Evolutionary conservation across 768 basidiomycete species (phyloP).

Genomic region (Suillus weaverae): DNA sequence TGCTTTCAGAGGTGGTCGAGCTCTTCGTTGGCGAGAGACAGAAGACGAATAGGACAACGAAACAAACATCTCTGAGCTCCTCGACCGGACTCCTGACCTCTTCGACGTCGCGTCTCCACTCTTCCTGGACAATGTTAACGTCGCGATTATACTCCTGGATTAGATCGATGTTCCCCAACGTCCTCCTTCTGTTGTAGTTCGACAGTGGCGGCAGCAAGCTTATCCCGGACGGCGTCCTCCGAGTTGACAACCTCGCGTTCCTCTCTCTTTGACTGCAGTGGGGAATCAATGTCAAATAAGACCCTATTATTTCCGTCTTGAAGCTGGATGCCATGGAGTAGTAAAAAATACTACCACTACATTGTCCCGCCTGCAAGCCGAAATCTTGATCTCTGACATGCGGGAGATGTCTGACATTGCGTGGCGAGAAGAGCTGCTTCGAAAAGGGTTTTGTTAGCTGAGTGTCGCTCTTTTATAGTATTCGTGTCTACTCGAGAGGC

Average conservation of each 20-base stretch:
- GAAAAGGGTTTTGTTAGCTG: neutral
- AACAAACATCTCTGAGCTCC: constrained; percentile 69
- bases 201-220: constrained; percentile 74
- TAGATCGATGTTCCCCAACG: constrained; percentile 28
- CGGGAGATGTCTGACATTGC: neutral
- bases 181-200: constrained; percentile 70
- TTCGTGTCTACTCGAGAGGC: neutral
- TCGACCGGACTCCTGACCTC: constrained; percentile 77
- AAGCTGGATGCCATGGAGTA: too few species aligned
- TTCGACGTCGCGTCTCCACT: constrained; percentile 87
- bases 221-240: constrained; percentile 49
- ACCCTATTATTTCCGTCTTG: too few species aligned
- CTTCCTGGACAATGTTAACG: constrained; percentile 71
- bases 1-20: constrained; percentile 80
- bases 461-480: neutral
- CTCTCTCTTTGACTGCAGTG: constrained; percentile 56
- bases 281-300: too few species aligned
- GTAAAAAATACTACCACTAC: too few species aligned
- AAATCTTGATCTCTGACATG: neutral
- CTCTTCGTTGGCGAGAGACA: constrained; percentile 43
- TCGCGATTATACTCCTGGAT: constrained; percentile 72
- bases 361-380: too few species aligned
- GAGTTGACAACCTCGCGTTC: constrained; percentile 63
- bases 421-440: neutral
- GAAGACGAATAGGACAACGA: neutral